Evolutionary conservation across 1,139 yeast species (phyloP), one percentile per base, ranked within the genome.

Genomic region (Chernovozyma aurita): DNA sequence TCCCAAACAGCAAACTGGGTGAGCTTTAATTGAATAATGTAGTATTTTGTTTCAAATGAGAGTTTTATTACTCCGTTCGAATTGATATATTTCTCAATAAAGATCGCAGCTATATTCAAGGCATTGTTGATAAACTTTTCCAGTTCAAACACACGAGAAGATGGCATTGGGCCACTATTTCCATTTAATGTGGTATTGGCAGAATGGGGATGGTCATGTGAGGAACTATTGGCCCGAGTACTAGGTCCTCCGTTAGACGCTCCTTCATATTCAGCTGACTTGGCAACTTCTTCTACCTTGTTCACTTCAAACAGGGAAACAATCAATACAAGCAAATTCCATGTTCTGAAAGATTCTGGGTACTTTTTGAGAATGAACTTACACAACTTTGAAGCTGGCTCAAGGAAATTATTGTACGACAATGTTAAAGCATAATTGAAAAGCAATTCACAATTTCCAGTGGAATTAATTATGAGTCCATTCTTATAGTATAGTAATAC

Each of bases 1-100:
- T 86, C 94, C 40, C 79, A 63, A 13, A 87, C 66, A 3, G 90
- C 81, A 35, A 87, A 60, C 47, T 84, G 88, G 0, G 95, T 82
- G 57, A 85, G 67, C 49, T 85, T 85, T 50, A 87, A 65, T 52
- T 85, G 87, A 22, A 87, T 54, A 29, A 81, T 76, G 42, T 76
- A 78, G 48, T 71, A 65, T 49, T 76, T 80, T 38, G 70, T 67
- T 31, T 58, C 57, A 4, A 53, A 40, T 5, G 67, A 47, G n/a
- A 69, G 48, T 20, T 50, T 53, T 9, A 52, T 44, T 34, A 56
- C 61, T n/a, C 35, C 34, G 13, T 26, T 18, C 24, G 50, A 50
- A 35, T 61, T 59, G 20, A 53, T 55, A 44, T 61, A 57, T 35
- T 61, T 63, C 31, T 51, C 48, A 20, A 64, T 58, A 42, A 51